A percentile compares a stretch with the other conserved stretches of the same genome.
Evolutionary conservation across 495 filamentous ascomycete genomes (phyloP).

Genomic region (Monascus purpureus): DNA sequence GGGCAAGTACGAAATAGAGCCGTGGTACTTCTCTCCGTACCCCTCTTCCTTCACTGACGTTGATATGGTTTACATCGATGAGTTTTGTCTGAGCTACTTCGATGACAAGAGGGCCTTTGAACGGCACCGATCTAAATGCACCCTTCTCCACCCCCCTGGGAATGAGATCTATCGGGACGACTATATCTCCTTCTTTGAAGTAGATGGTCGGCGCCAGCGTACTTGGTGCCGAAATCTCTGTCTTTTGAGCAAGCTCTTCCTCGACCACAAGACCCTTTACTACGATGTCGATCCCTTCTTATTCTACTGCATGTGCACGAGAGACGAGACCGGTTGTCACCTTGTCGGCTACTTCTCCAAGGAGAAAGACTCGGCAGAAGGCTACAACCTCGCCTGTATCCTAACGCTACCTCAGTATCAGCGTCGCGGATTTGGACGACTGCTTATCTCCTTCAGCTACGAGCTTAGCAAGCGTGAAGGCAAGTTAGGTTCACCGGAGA

Average conservation of each 20-base stretch:
- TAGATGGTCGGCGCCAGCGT: conserved; percentile 86
- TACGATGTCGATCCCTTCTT: conserved; percentile 98
- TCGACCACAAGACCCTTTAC: conserved; percentile 99
- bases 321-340: conserved; percentile 77
- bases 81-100: conserved; percentile 90
- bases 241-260: conserved; percentile 85
- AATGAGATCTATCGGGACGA: conserved; percentile 98
- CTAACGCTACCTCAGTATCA: conserved; percentile 92
- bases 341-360: conserved; percentile 96
- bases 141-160: conserved; percentile 80
- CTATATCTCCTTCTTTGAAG: conserved; percentile 90
- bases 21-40: conserved; percentile 98
- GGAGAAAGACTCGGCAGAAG: conserved; percentile 91
- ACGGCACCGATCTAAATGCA: conserved; percentile 82
- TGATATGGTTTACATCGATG: conserved; percentile 89
- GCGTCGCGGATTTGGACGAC: conserved; percentile 78
- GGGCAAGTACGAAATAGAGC: conserved; percentile 80
- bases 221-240: conserved; percentile 97
- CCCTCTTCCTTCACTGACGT: conserved; percentile 74
- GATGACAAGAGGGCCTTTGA: conserved; percentile 63
- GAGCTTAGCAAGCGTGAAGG: conserved; percentile 90
- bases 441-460: conserved; percentile 95
- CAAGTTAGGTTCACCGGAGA: conserved; percentile 90
- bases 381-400: conserved; percentile 97
- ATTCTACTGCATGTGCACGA: conserved; percentile 94